These are phyloP conservation scores for Globisporangium megalacanthum DNA, from an alignment of 352 stramenopile species.

Conservation along the genomic window DNA sequence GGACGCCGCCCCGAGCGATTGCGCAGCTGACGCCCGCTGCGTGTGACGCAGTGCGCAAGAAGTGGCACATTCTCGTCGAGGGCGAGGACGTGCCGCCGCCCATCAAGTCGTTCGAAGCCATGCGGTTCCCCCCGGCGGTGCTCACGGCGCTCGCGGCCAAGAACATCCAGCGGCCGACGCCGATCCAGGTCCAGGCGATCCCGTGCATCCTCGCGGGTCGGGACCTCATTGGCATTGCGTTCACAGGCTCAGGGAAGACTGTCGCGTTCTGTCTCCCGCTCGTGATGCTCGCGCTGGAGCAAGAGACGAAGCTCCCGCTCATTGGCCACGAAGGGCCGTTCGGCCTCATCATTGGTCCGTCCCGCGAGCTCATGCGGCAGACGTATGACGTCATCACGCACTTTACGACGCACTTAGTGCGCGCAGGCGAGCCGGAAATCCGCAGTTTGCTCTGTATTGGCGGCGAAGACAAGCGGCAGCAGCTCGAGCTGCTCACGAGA, in stretches of 20 bases:
- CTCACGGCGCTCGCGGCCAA: constrained; percentile 91
- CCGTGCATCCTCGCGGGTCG: constrained; percentile 94
- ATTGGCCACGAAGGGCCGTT: constrained; percentile 94
- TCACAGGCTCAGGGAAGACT: constrained; percentile 98
- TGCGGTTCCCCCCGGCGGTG: constrained; percentile 95
- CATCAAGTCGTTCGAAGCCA: constrained; percentile 96
- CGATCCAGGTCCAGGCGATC: constrained; percentile 98
- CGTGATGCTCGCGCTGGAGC: constrained; percentile 95
- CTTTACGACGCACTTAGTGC: constrained; percentile 83
- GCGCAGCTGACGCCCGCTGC: constrained; percentile 79
- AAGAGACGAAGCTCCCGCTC: constrained; percentile 94
- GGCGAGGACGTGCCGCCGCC: constrained; percentile 94
- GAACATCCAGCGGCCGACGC: constrained; percentile 95
- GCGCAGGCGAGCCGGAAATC: constrained; percentile 74
- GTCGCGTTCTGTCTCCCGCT: constrained; percentile 97
- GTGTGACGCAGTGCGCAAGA: constrained; percentile 91
- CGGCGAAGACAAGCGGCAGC: constrained; percentile 91
- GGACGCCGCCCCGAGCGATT: constrained; percentile 87
- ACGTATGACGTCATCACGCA: constrained; percentile 96
- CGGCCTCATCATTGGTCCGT: constrained; percentile 96
- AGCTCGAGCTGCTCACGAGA: constrained; percentile 85
- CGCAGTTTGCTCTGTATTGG: constrained; percentile 94
- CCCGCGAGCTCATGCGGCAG: constrained; percentile 96
- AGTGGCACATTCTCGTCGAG: constrained; percentile 98
- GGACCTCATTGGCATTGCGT: constrained; percentile 99